These are phyloP conservation scores for Leccinum longicurvipes DNA, from an alignment of 768 basidiomycete species.

Conservation along the genomic window DNA sequence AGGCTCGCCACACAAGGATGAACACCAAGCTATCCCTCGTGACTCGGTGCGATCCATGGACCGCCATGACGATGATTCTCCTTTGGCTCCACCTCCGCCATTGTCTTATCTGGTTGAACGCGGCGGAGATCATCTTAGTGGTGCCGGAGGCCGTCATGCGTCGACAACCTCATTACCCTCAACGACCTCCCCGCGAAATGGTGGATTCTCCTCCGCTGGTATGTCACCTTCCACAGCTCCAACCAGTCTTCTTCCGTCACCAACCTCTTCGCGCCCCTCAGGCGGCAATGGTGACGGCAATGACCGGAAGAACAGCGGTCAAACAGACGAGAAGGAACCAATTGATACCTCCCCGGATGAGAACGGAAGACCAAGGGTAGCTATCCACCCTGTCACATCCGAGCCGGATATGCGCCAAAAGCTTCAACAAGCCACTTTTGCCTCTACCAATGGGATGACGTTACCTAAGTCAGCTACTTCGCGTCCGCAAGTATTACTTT, in stretches of 20 bases:
- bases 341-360: conserved; percentile 29
- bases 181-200: conserved; percentile 52
- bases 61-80: conserved; percentile 61
- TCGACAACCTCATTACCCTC: conserved; percentile 71
- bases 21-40: conserved; percentile 23
- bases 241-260: conserved; percentile 72
- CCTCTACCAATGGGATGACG: conserved; percentile 32
- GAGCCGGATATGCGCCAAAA: conserved; percentile 61
- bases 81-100: conserved; percentile 87
- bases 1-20: conserved; percentile 44
- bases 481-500: conserved; percentile 25
- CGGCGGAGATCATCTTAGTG: conserved; percentile 48
- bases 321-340: conserved; percentile 44
- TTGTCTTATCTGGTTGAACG: conserved; percentile 77
- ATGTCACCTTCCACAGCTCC: conserved; percentile 75
- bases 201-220: conserved; percentile 51
- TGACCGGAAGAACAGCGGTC: conserved; percentile 39
- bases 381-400: conserved; percentile 52
- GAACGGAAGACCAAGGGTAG: conserved; percentile 36
- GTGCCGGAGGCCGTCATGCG: conserved; percentile 47
- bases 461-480: conserved; percentile 20
- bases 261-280: conserved; percentile 66
- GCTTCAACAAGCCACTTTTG: conserved; percentile 34
- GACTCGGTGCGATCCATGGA: conserved; percentile 39
- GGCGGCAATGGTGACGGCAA: conserved; percentile 54